Evolutionary conservation across 495 filamentous ascomycete species (phyloP).

Genomic region (Aspergillus steynii): DNA sequence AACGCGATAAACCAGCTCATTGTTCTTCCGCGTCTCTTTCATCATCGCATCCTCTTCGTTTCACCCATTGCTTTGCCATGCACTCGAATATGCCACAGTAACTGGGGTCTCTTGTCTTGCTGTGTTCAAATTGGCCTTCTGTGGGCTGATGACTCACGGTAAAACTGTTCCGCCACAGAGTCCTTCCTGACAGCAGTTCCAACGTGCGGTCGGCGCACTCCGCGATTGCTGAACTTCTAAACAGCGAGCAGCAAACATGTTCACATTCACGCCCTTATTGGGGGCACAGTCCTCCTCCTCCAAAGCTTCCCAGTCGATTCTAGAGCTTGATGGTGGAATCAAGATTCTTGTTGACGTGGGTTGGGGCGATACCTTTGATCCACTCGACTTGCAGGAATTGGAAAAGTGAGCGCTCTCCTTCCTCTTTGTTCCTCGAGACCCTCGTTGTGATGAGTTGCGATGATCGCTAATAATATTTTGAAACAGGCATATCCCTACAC

Average conservation of each 20-base stretch:
- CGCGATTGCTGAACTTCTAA: not conserved
- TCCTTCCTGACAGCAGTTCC: not conserved
- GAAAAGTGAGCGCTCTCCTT: constrained; percentile 66
- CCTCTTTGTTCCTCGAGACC: not conserved
- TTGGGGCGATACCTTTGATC: constrained; percentile 91
- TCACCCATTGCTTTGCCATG: constrained; percentile 5
- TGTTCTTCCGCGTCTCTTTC: not conserved
- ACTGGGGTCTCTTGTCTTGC: not conserved
- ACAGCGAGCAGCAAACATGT: constrained; percentile 58
- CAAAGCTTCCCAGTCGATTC: constrained; percentile 84
- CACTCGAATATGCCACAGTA: not conserved
- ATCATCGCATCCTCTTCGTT: constrained; percentile 1
- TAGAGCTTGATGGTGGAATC: constrained; percentile 95
- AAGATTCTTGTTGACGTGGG: constrained; percentile 94
- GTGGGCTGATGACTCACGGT: not conserved
- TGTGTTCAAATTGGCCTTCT: not conserved
- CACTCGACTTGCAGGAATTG: constrained; percentile 74
- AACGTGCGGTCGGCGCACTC: not conserved
- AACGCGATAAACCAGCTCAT: constrained; percentile 2
- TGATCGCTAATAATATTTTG: constrained; percentile 17
- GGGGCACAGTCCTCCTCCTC: constrained; percentile 82
- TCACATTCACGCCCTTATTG: constrained; percentile 89
- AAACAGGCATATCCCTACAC: constrained; percentile 77
- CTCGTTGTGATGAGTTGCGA: not conserved
- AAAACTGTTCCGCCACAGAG: not conserved